Base-by-base conservation (phyloP, 805 yeast species). In the Hanseniaspora thailandica region DNA sequence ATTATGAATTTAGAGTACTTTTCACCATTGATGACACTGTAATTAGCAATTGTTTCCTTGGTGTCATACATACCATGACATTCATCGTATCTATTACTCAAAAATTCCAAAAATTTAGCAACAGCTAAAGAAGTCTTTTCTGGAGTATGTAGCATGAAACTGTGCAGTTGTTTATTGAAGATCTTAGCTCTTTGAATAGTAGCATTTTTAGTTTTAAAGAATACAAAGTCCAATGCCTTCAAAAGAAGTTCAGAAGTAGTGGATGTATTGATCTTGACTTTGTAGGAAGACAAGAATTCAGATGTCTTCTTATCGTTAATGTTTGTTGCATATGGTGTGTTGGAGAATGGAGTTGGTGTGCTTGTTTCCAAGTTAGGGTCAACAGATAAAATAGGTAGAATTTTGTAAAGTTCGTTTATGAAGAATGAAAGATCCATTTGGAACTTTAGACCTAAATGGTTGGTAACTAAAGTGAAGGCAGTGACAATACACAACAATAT, bases 171-270 rank as follows among this genome's bases (percentile, higher is more conserved):
- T 65, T 93, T 93, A 17, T 87, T 77, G 65, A 90, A 90, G 0
- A 96, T 88, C 48, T 81, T 65, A 2, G 89, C 86, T 65, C 93
- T 74, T 47, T 74, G 69, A 53, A 75, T 70, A 2, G 85, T 76
- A 1, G 87, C 87, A 55, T 82, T 78, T 57, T 73, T 80, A 5
- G 86, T 77, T 57, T 81, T 77, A 72, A 87, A 85, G 61, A 93
- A 93, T 26, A 89, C 76, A 52, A 79, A 78, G 63, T 90, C 96
- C 39, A 90, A 71, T 40, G 89, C 80, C 56, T 82, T 76, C 52
- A 90, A 71, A 20, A 88, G 69, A 62, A 93, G 70, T 64, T 93
- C 97, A 19, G 94, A 82, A 60, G 86, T 88, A 5, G 97, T 89
- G 1, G 95, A 79, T 2, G 88, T 83, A 63, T 87, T 86, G 39